Percentiles rank a stretch among this genome's conserved stretches.
Evolutionary conservation across 495 filamentous ascomycete species (phyloP).

Genomic region (Penicillium antarcticum): DNA sequence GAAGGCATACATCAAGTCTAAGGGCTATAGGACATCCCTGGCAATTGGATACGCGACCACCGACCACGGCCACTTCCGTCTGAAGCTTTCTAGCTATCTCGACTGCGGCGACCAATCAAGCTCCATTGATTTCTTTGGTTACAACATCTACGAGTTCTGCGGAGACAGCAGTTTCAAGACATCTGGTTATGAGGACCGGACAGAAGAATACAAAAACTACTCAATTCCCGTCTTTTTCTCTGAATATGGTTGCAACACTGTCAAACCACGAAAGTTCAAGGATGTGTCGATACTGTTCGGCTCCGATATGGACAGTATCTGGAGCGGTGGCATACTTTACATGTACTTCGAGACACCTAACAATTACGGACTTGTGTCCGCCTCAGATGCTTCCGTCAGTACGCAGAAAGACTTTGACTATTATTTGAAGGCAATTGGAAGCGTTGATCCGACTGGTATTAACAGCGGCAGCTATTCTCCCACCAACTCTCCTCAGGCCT

Average conservation of each 20-base stretch:
- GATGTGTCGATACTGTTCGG: constrained; percentile 81
- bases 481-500: constrained; percentile 66
- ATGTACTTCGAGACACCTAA: constrained; percentile 92
- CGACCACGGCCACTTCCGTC: constrained; percentile 76
- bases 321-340: constrained; percentile 92
- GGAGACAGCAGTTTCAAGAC: constrained; percentile 64
- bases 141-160: constrained; percentile 98
- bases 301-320: constrained; percentile 73
- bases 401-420: constrained; percentile 68
- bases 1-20: constrained; percentile 80
- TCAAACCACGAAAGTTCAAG: constrained; percentile 71
- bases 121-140: constrained; percentile 91
- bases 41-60: constrained; percentile 92
- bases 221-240: constrained; percentile 92
- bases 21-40: constrained; percentile 66
- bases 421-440: constrained; percentile 65
- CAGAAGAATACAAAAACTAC: constrained; percentile 77
- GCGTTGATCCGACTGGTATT: constrained; percentile 59
- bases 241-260: constrained; percentile 91
- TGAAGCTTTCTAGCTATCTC: constrained; percentile 79
- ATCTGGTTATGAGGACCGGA: constrained; percentile 75
- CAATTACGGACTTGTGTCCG: constrained; percentile 75
- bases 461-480: constrained; percentile 64
- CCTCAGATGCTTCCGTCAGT: constrained; percentile 51
- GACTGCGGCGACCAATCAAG: constrained; percentile 68